Evolutionary conservation across 345 rosid species (phyloP), one percentile per base, ranked within the genome.

Genomic region (Erysimum cheiranthoides): DNA sequence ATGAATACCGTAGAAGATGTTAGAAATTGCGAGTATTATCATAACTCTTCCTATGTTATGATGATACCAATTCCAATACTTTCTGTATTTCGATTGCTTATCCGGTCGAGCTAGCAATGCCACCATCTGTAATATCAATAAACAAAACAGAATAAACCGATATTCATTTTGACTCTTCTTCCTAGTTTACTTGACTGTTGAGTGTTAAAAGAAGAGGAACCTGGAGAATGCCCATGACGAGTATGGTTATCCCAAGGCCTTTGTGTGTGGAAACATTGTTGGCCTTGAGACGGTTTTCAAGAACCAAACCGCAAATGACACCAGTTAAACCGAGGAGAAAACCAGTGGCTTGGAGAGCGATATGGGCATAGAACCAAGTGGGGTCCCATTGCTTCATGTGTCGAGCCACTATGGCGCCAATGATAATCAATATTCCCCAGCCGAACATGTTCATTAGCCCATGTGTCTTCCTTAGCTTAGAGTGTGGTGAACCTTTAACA

Each of bases 31-130:
- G 16, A 90, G 69, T 54, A 76, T 62, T 4, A 92, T 84, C 68
- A 90, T 4, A 40, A 81, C 31, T 66, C 95, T 86, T 25, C 98
- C 98, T 27, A 81, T 74, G 7, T 58, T 79, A 27, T 88, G 78
- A 40, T 92, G 98, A 75, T 90, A 92, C 95, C 86, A 92, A 17
- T 94, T 90, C 97, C 97, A 92, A 46, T 84, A 92, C 39, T 73
- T 85, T 36, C 96, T 72, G 68, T 81, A 38, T 46, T 92, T 94
- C 0, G 91, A 84, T 52, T 77, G 52, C 76, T 80, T 85, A 14
- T 61, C 80, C 1, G 97, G 93, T 25, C 97, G 68, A 30, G 87
- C 91, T 81, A 94, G 78, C 56, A 90, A 12, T 21, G 97, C 91
- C 85, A 80, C 54, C 9, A 82, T 84, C 97, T 93, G 43, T 10